These are phyloP conservation scores for Quercus bicolor DNA, from an alignment of 306 rosid species.

Conservation along the genomic window DNA sequence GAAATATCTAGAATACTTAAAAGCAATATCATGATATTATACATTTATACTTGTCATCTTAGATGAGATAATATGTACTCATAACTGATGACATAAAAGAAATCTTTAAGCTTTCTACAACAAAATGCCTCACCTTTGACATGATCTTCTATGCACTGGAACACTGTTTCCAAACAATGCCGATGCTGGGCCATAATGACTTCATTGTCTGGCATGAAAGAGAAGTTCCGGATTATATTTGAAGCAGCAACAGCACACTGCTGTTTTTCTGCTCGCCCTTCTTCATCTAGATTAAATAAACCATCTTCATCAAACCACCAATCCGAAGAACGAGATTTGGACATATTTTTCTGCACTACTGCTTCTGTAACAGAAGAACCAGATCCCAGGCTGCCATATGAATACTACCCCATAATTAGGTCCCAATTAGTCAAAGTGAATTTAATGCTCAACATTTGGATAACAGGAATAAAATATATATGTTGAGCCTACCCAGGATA, in stretches of 20 bases:
- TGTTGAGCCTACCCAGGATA: constrained; percentile 51
- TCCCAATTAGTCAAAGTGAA: constrained; percentile 11
- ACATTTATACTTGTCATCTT: neutral
- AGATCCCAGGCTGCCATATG: constrained; percentile 48
- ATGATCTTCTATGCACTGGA: constrained; percentile 88
- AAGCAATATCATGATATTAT: neutral
- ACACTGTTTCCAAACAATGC: constrained; percentile 85
- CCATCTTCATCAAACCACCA: constrained; percentile 92
- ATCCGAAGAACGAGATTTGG: constrained; percentile 60
- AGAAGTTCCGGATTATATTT: constrained; percentile 87
- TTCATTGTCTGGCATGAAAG: constrained; percentile 99
- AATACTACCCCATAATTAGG: constrained; percentile 31
- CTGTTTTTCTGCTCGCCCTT: constrained; percentile 88
- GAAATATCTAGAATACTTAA: neutral
- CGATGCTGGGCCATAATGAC: constrained; percentile 89
- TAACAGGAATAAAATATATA: neutral
- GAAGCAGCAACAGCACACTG: constrained; percentile 93
- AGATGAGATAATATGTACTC: neutral
- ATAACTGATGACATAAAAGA: constrained; percentile 1
- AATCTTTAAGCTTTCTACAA: constrained; percentile 6
- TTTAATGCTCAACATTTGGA: constrained; percentile 4
- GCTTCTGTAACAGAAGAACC: constrained; percentile 55
- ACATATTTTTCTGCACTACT: constrained; percentile 36
- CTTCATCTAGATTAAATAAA: constrained; percentile 85
- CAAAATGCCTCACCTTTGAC: constrained; percentile 46